phyloP scores from a whole-genome alignment of 768 basidiomycete genomes.

The Leccinum longicurvipes region DNA sequence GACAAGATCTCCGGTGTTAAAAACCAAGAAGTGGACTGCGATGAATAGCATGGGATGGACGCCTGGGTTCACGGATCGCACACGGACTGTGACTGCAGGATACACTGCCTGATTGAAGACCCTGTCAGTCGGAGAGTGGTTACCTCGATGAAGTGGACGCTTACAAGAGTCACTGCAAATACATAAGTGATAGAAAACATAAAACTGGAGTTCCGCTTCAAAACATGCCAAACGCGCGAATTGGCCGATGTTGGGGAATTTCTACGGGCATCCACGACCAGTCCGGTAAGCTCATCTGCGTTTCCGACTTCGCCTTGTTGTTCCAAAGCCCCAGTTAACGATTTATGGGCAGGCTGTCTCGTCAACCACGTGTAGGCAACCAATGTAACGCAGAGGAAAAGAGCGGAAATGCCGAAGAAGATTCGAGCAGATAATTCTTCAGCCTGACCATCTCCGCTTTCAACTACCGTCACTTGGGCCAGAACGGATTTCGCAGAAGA shows the following conservation, averaged over 20 bases:
- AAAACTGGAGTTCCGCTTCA: conserved; percentile 63
- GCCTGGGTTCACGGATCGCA: conserved; percentile 61
- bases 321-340: conserved; percentile 49
- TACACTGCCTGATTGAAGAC: conserved; percentile 63
- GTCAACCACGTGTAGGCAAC: conserved; percentile 56
- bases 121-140: conserved; percentile 4
- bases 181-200: conserved; percentile 74
- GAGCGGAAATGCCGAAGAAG: conserved; percentile 69
- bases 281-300: conserved; percentile 28
- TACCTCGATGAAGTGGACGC: conserved; percentile 16
- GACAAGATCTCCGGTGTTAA: conserved; percentile 68
- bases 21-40: conserved; percentile 72
- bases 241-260: conserved; percentile 33
- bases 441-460: conserved; percentile 39
- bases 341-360: conserved; percentile 56
- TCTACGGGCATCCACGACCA: conserved; percentile 34
- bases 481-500: conserved; percentile 30
- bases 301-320: conserved; percentile 24
- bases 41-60: conserved; percentile 81
- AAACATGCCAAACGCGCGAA: conserved; percentile 47
- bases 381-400: conserved; percentile 57
- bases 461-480: conserved; percentile 15
- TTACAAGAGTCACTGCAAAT: conserved; percentile 79
- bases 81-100: conserved; percentile 80
- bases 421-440: conserved; percentile 67